A percentile compares a stretch with the other conserved stretches of the same genome.
These are phyloP conservation scores for Pythium dissotocum DNA, from an alignment of 352 stramenopile species.

Conservation along the genomic window DNA sequence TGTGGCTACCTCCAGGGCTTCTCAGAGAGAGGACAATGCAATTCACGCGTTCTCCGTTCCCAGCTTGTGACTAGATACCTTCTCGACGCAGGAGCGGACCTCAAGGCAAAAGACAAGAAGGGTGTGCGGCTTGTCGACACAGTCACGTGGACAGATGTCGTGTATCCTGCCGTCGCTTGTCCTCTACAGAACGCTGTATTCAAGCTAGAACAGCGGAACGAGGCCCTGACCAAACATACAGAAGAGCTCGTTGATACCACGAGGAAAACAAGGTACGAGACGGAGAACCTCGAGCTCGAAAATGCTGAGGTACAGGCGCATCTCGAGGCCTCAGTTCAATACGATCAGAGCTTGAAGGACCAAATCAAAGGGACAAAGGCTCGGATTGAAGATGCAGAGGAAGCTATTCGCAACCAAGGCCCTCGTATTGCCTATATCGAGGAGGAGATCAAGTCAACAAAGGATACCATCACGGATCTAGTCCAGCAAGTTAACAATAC, in stretches of 20 bases:
- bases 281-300: slow-evolving; percentile 7
- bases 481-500: slow-evolving; percentile 1
- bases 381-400: not conserved
- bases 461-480: not conserved
- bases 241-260: not conserved
- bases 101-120: slow-evolving; percentile 27
- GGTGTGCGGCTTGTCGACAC: slow-evolving; percentile 21
- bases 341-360: slow-evolving; percentile 9
- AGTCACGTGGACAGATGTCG: slow-evolving; percentile 24
- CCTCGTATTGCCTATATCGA: slow-evolving; percentile 8
- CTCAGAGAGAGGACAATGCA: not conserved
- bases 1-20: not conserved
- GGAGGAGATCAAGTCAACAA: slow-evolving; percentile 5
- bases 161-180: slow-evolving; percentile 22
- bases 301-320: slow-evolving; percentile 13
- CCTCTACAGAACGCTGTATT: slow-evolving; percentile 28
- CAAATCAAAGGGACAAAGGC: slow-evolving; percentile 9
- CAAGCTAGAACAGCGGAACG: slow-evolving; percentile 26
- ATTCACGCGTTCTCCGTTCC: not conserved
- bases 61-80: slow-evolving; percentile 23
- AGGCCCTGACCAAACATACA: slow-evolving; percentile 8
- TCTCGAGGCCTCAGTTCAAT: slow-evolving; percentile 4
- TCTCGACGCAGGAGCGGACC: slow-evolving; percentile 21
- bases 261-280: slow-evolving; percentile 9
- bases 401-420: slow-evolving; percentile 11